Conservation (phyloP, 2,329 filamentous ascomycete genomes). For the Cladosporium sp. region DNA sequence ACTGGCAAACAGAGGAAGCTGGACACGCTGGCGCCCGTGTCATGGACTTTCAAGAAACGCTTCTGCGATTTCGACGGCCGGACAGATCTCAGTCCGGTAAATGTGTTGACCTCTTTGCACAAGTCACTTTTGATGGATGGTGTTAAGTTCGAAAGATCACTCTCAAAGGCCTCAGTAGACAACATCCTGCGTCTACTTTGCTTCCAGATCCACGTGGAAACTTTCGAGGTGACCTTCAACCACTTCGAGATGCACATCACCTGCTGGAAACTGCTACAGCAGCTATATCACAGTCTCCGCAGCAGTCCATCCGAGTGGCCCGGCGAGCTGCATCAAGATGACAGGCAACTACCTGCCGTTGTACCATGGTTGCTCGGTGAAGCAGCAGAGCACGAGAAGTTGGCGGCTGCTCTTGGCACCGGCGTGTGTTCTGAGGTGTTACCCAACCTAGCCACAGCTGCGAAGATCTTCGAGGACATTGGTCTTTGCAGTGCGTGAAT, state of each 20-base stretch:
- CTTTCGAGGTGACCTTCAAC: background rate
- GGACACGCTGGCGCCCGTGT: background rate
- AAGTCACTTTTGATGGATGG: background rate
- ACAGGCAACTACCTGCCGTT: too few relatives aligned
- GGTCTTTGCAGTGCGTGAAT: too few relatives aligned
- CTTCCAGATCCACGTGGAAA: background rate
- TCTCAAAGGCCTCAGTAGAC: background rate
- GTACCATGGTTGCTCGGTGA: too few relatives aligned
- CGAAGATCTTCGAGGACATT: too few relatives aligned
- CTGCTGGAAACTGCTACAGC: constrained; percentile 2
- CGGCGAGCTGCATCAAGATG: too few relatives aligned
- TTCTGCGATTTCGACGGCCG: background rate
- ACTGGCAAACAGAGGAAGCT: background rate
- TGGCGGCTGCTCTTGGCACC: too few relatives aligned
- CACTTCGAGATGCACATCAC: constrained; percentile 4
- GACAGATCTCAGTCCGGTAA: background rate
- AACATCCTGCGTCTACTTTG: background rate
- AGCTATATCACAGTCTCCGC: background rate
- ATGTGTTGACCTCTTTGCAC: background rate
- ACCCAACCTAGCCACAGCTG: too few relatives aligned
- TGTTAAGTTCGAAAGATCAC: background rate
- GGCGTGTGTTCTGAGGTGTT: too few relatives aligned
- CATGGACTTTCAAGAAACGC: background rate
- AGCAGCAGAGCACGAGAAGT: too few relatives aligned
- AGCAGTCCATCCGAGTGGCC: too few relatives aligned